Evolutionary conservation across 306 rosid genomes (phyloP).

Genomic region (Ziziphus jujuba): DNA sequence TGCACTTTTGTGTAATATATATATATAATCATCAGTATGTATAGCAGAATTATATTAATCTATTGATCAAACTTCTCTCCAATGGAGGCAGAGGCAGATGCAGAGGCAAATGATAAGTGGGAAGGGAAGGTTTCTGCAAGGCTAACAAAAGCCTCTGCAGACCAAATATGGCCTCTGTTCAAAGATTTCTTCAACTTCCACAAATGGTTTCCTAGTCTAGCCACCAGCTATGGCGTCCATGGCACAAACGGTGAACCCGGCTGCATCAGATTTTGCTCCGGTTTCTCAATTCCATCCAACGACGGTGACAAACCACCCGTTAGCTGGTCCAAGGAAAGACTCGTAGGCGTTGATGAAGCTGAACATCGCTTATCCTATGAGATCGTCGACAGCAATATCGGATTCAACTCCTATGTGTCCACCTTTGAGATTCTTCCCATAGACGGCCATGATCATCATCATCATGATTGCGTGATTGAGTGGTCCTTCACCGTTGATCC

Average conservation of each 20-base stretch:
- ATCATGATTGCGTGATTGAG: slow-evolving; percentile 34
- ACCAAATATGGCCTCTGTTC: slow-evolving; percentile 35
- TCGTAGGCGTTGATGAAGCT: slow-evolving; percentile 42
- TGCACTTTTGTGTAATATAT: too few relatives aligned
- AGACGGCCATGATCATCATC: background rate
- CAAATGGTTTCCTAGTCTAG: slow-evolving; percentile 39
- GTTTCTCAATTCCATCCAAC: slow-evolving; percentile 46
- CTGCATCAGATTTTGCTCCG: slow-evolving; percentile 52
- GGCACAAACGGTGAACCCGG: slow-evolving; percentile 53
- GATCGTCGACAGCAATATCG: slow-evolving; percentile 52
- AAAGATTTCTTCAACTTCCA: slow-evolving; percentile 62
- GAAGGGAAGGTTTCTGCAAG: slow-evolving; percentile 10
- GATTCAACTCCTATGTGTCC: slow-evolving; percentile 44
- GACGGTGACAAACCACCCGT: background rate
- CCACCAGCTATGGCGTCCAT: slow-evolving; percentile 47
- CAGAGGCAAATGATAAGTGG: slow-evolving; percentile 11
- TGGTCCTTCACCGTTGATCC: slow-evolving; percentile 43
- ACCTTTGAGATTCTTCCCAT: slow-evolving; percentile 31
- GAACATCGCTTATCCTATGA: slow-evolving; percentile 32
- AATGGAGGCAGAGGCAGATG: background rate
- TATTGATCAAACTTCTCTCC: too few relatives aligned
- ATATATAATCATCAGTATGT: too few relatives aligned
- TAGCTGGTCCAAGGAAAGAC: slow-evolving; percentile 58
- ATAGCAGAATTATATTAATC: too few relatives aligned
- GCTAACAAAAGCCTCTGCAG: background rate